Evolutionary conservation across 1,284 basidiomycete genomes (phyloP).

Genomic region (Lignosus rhinocerotis): DNA sequence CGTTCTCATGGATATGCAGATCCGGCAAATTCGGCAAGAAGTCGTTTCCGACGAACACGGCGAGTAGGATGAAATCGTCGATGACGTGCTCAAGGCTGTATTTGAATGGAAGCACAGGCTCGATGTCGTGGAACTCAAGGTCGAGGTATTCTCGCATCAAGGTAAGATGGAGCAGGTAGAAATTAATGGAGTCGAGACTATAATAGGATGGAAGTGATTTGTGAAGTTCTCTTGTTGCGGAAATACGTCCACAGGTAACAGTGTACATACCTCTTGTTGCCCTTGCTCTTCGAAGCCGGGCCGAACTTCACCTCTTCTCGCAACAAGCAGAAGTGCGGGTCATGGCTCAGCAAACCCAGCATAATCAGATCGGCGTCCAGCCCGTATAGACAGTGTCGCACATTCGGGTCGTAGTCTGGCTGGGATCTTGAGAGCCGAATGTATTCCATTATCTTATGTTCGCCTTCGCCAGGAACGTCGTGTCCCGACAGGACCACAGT

Average conservation of each 20-base stretch:
- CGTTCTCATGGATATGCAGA: conserved; percentile 97
- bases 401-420: conserved; percentile 90
- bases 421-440: conserved; percentile 94
- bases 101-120: conserved; percentile 57
- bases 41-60: conserved; percentile 97
- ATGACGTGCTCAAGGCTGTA: conserved; percentile 93
- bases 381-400: conserved; percentile 97
- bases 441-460: conserved; percentile 99
- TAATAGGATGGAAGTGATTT: neutral
- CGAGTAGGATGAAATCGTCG: conserved; percentile 96
- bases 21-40: conserved; percentile 97
- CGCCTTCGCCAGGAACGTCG: conserved; percentile 97
- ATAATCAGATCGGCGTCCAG: conserved; percentile 99
- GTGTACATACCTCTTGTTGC: conserved; percentile 57
- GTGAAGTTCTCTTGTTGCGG: neutral
- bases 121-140: conserved; percentile 85
- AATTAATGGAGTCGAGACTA: conserved; percentile 87
- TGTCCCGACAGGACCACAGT: conserved; percentile 97
- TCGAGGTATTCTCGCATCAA: conserved; percentile 97
- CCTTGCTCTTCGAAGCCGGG: conserved; percentile 73
- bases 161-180: conserved; percentile 93
- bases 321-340: conserved; percentile 97
- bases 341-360: conserved; percentile 95
- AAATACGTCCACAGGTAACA: neutral
- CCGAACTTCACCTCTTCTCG: conserved; percentile 99